Base-by-base conservation (phyloP, 2,329 filamentous ascomycete genomes). In the Rachicladosporium sp. region DNA sequence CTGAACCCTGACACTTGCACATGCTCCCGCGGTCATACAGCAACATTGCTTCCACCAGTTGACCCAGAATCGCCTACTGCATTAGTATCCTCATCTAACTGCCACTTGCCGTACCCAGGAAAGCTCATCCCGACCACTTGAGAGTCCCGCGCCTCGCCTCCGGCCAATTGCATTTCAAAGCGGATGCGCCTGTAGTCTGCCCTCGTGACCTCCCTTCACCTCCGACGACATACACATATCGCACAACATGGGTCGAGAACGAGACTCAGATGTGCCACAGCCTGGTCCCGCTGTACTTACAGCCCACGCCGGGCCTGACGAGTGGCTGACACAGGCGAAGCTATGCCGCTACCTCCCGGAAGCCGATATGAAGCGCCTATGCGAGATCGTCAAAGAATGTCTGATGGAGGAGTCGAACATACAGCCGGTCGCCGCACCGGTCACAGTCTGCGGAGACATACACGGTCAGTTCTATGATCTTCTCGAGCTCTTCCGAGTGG, bases 381-480 rank as follows among this genome's bases (percentile, higher is more conserved):
- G 91, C 62, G 91, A 98, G 68, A 93, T 93, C 59, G 91, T 96
- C 45, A 98, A 98, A 69, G 91, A 96, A 66, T 93, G 86, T 50
- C 73, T 98, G 55, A 98, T 98, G 91, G 91, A 98, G 72, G 91
- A 98, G 67, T 95, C 88, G 49, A 98, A 98, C 61, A 96, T 98
- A 43, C 91, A 96, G 61, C 91, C 91, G n/a, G 89, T 98, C 12
- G 78, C 82, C 39, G 94, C 91, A 0, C 91, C 91, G 5, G 91
- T 98, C 46, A 98, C 91, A 4, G 82, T 98, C 47, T 96, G 91
- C 57, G 91, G 91, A 58, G 91, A 98, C 60, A 96, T 98, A 46
- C 91, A 98, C 64, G 91, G 91, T 53, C 91, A 98, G 66, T 96
- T 96, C 63, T 96, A 98, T 66, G 91, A 98, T 62, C 72, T 98